Evolutionary conservation across 257 asterid species (phyloP).

Genomic region (Buddleja alternifolia): DNA sequence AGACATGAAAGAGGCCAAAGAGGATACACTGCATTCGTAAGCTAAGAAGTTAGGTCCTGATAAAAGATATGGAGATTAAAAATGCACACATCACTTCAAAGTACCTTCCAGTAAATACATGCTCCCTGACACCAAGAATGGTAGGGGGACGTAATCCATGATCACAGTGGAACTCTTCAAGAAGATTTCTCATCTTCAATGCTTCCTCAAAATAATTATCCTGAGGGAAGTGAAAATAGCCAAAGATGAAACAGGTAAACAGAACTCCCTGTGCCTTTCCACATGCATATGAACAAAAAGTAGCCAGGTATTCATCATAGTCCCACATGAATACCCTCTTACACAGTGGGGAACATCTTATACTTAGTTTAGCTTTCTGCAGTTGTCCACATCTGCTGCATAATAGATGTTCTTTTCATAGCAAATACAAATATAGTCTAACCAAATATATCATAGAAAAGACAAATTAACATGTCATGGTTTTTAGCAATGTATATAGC

Average conservation of each 20-base stretch:
- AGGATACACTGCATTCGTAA: conserved; percentile 84
- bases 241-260: conserved; percentile 20
- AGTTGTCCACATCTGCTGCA: conserved; percentile 15
- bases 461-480: not conserved
- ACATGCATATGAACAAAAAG: conserved; percentile 19
- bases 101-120: conserved; percentile 97
- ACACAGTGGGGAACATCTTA: conserved; percentile 4
- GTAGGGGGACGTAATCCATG: conserved; percentile 89
- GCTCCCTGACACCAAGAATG: conserved; percentile 98
- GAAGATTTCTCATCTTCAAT: conserved; percentile 95
- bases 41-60: conserved; percentile 32
- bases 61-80: conserved; percentile 10
- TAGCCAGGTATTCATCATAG: conserved; percentile 1
- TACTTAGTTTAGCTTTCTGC: not conserved
- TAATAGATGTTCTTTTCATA: not conserved
- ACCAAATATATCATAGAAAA: not conserved
- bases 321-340: conserved; percentile 9
- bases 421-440: conserved; percentile 17
- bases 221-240: conserved; percentile 40
- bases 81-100: conserved; percentile 17
- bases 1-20: conserved; percentile 95
- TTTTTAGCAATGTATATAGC: not conserved
- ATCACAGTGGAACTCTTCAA: conserved; percentile 78
- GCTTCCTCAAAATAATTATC: conserved; percentile 99
- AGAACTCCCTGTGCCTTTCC: not conserved